A percentile compares a stretch with the other conserved stretches of the same genome.
Evolutionary conservation across 2,329 filamentous ascomycete genomes (phyloP).

Genomic region (Dothiorella sarmentorum): DNA sequence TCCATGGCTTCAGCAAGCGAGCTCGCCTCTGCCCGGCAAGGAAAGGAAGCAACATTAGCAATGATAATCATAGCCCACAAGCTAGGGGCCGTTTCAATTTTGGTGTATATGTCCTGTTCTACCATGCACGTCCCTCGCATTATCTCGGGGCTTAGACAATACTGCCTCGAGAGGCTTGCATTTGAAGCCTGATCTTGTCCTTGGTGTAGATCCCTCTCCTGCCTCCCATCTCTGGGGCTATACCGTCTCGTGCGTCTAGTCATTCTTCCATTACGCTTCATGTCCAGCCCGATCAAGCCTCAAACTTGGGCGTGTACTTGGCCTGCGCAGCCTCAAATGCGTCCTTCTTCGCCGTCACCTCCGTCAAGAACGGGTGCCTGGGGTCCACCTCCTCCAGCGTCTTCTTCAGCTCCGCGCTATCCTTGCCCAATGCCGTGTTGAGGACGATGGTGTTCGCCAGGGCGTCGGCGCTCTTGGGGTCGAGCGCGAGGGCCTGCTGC

Average conservation of each 20-base stretch:
- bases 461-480: slow-evolving; percentile 67
- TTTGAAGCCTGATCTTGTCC: not conserved
- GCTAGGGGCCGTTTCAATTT: not conserved
- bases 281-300: slow-evolving; percentile 29
- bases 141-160: not conserved
- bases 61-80: not conserved
- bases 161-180: not conserved
- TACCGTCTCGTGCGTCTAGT: not conserved
- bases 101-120: slow-evolving; percentile 1
- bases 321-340: slow-evolving; percentile 80
- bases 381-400: slow-evolving; percentile 57
- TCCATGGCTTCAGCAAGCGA: not conserved
- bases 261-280: not conserved
- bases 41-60: not conserved
- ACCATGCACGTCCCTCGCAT: not conserved
- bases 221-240: not conserved
- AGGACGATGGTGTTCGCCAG: slow-evolving; percentile 82
- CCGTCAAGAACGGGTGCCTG: slow-evolving; percentile 67
- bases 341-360: slow-evolving; percentile 80
- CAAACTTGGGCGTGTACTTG: slow-evolving; percentile 84
- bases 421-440: slow-evolving; percentile 72
- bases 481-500: slow-evolving; percentile 72
- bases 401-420: slow-evolving; percentile 55
- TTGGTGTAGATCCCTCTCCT: not conserved
- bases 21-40: not conserved